Percentiles rank a stretch among this genome's conserved stretches.
Conservation (phyloP, 495 filamentous ascomycete species). For the Penicillium verhagenii region DNA sequence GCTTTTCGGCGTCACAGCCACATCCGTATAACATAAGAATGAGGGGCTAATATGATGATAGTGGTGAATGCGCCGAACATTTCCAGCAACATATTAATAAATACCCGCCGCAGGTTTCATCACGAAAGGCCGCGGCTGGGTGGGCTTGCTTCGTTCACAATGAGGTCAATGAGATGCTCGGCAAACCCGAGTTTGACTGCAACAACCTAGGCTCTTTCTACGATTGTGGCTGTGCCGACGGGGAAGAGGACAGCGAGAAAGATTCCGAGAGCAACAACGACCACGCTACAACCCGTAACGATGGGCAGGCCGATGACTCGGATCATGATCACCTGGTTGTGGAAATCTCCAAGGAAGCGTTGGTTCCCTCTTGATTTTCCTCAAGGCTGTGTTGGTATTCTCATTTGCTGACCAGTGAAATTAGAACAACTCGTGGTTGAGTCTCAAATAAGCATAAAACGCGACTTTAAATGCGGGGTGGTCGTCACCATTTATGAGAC, state of each 20-base stretch:
- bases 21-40: not conserved
- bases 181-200: slow-evolving; percentile 85
- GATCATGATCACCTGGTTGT: slow-evolving; percentile 26
- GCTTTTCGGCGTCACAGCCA: not conserved
- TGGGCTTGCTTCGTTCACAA: slow-evolving; percentile 98
- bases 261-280: slow-evolving; percentile 1
- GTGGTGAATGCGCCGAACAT: slow-evolving; percentile 90
- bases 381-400: not conserved
- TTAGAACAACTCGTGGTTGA: not conserved
- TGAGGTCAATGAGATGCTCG: slow-evolving; percentile 82
- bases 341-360: slow-evolving; percentile 46
- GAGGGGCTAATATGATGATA: slow-evolving; percentile 33
- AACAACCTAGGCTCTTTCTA: slow-evolving; percentile 87
- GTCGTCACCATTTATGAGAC: too few relatives aligned
- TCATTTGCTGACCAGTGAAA: not conserved
- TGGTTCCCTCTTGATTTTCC: slow-evolving; percentile 12
- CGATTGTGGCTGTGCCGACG: slow-evolving; percentile 91
- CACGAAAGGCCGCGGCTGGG: slow-evolving; percentile 75
- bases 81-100: slow-evolving; percentile 79
- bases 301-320: slow-evolving; percentile 2
- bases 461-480: too few relatives aligned
- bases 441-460: not conserved
- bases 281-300: slow-evolving; percentile 5
- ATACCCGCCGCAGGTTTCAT: slow-evolving; percentile 89
- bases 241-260: slow-evolving; percentile 46